Evolutionary conservation across 1,284 basidiomycete genomes (phyloP).

Genomic region (Meripilus lineatus): DNA sequence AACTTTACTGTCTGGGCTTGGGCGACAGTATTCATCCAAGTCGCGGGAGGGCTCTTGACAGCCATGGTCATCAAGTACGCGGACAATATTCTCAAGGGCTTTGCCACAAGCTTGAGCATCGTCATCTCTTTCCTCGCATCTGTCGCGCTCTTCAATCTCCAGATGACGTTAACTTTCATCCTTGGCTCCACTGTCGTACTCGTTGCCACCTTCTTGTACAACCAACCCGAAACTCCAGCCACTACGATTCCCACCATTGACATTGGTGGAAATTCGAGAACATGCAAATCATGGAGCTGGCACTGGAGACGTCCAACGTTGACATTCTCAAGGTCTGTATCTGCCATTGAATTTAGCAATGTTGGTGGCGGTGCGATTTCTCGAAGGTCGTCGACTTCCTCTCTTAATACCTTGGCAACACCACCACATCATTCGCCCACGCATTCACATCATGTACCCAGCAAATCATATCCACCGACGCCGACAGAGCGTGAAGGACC

Average conservation of each 20-base stretch:
- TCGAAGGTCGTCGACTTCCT: slow-evolving; percentile 27
- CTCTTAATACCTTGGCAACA: slow-evolving; percentile 23
- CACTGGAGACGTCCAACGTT: slow-evolving; percentile 18
- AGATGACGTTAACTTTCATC: slow-evolving; percentile 82
- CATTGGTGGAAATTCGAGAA: slow-evolving; percentile 12
- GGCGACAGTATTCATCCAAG: slow-evolving; percentile 88
- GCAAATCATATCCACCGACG: slow-evolving; percentile 25
- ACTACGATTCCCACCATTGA: slow-evolving; percentile 11
- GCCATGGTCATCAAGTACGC: slow-evolving; percentile 87
- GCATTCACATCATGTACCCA: slow-evolving; percentile 11
- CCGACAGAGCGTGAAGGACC: slow-evolving; percentile 25
- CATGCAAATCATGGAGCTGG: slow-evolving; percentile 24
- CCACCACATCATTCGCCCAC: no score
- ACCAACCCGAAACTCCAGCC: slow-evolving; percentile 42
- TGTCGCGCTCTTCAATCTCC: slow-evolving; percentile 85
- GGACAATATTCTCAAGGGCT: slow-evolving; percentile 92
- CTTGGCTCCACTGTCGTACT: slow-evolving; percentile 84
- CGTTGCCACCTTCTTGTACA: slow-evolving; percentile 87
- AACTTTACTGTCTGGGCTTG: slow-evolving; percentile 92
- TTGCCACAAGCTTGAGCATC: slow-evolving; percentile 92
- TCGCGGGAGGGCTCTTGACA: slow-evolving; percentile 89
- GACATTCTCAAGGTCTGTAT: slow-evolving; percentile 16
- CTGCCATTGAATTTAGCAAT: slow-evolving; percentile 18
- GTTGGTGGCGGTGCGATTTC: slow-evolving; percentile 23
- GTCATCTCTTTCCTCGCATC: slow-evolving; percentile 91